phyloP scores from a whole-genome alignment of 1,284 basidiomycete species.

The Anthracocystis walkeri region DNA sequence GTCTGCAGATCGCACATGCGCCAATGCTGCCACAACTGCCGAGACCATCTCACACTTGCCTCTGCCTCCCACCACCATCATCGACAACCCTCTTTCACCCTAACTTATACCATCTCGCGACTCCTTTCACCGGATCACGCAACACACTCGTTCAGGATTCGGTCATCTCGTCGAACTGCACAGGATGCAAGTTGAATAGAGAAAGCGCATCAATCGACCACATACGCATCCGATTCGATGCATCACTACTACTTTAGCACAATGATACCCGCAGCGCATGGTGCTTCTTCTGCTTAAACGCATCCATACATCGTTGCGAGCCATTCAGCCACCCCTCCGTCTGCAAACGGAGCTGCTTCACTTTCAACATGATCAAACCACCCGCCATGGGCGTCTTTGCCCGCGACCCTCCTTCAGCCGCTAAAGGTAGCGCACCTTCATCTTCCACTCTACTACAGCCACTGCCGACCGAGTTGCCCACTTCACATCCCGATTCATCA shows the following conservation, averaged over 20 bases:
- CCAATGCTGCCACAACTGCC: neutral
- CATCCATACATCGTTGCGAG: neutral
- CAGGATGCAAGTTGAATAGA: neutral
- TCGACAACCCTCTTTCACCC: neutral
- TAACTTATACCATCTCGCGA: neutral
- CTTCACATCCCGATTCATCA: neutral
- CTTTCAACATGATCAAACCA: constrained; percentile 41
- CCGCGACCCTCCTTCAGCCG: constrained; percentile 38
- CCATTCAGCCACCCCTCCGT: neutral
- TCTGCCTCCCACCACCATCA: constrained; percentile 1
- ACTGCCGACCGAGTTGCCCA: neutral
- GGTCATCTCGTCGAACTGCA: neutral
- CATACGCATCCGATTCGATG: neutral
- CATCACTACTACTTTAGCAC: constrained; percentile 3
- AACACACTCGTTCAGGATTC: neutral
- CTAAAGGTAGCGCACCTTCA: constrained; percentile 9
- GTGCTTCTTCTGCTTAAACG: neutral
- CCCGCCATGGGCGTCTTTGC: constrained; percentile 53
- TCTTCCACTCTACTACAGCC: constrained; percentile 12
- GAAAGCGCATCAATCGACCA: neutral
- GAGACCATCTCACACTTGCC: neutral
- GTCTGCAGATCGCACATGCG: neutral
- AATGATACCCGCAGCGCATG: constrained; percentile 5
- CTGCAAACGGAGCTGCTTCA: neutral
- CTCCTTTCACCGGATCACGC: neutral